phyloP scores from a whole-genome alignment of 768 basidiomycete species.

The Lactarius hengduanensis region DNA sequence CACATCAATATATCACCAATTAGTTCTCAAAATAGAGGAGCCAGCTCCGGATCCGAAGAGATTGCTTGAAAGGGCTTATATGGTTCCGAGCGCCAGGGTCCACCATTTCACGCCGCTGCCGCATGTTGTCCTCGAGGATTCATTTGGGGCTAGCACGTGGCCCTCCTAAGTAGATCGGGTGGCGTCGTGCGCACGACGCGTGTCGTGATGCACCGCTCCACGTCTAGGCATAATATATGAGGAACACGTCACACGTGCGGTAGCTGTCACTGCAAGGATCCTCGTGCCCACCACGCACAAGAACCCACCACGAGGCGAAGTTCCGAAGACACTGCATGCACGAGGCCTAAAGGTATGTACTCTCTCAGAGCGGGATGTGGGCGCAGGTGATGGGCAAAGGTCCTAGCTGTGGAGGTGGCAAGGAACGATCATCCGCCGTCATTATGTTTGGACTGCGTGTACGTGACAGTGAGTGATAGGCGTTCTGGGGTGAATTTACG shows the following conservation, averaged over 20 bases:
- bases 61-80: neutral
- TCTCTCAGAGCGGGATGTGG: neutral
- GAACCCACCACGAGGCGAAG: neutral
- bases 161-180: neutral
- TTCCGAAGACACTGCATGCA: neutral
- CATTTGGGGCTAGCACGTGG: neutral
- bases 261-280: neutral
- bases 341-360: neutral
- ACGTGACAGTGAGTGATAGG: neutral
- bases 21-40: neutral
- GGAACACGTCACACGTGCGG: neutral
- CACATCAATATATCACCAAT: neutral
- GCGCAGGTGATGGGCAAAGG: neutral
- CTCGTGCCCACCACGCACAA: neutral
- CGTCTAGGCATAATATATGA: neutral
- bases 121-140: constrained; percentile 16
- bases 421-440: neutral
- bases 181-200: neutral
- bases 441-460: neutral
- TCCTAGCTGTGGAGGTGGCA: neutral
- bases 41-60: neutral
- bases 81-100: neutral
- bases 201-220: neutral
- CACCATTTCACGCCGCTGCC: neutral
- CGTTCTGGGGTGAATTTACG: neutral